Base-by-base conservation (phyloP, 2,329 filamentous ascomycete genomes). In the Penicillium fuscoglaucum region DNA sequence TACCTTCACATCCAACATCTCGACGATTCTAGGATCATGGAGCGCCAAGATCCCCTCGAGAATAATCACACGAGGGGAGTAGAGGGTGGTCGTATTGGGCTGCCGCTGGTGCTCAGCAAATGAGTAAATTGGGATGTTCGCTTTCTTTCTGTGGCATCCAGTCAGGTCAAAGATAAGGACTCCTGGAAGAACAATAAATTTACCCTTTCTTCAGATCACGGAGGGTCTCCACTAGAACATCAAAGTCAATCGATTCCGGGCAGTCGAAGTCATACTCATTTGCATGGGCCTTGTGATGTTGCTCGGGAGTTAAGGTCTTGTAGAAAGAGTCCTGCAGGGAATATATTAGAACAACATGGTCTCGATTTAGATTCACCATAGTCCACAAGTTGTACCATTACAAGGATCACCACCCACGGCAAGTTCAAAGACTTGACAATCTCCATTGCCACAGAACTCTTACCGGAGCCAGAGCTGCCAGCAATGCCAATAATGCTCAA, bases 211-310 rank as follows among this genome's bases (percentile, higher is more conserved):
- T 99, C 64, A 99, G 83, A 70, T 96, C 91, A 66, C 82, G 81
- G 35, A 99, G 80, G 55, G 85, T 87, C 39, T 95, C 83, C 29
- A 97, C 87, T 60, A 99, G 79, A 55, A 90, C 80, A 75, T 98
- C 92, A 74, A 99, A 99, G 74, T 99, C 95, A 69, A 98, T 91
- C 6, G 95, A 93, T 76, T 93, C 87, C 15, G 95, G 95, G 9
- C 93, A 88, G 74, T 99, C 95, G 77, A 99, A 97, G 72, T 99
- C 95, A 75, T 90, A 96, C 72, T 98, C 91, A 72, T 96, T 97
- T 59, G 80, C 79, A 76, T 97, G 96, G 0, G 95, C 95, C 68
- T 86, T 84, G 64, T 81, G 85, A 52, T 91, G 93, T 71, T 95
- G 83, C 70, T 93, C 92, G 2, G 87, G 82, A 19, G 86, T 89